A percentile compares a stretch with the other conserved stretches of the same genome.
Conservation (phyloP, 805 yeast species). For the Starmerella davenportii region DNA sequence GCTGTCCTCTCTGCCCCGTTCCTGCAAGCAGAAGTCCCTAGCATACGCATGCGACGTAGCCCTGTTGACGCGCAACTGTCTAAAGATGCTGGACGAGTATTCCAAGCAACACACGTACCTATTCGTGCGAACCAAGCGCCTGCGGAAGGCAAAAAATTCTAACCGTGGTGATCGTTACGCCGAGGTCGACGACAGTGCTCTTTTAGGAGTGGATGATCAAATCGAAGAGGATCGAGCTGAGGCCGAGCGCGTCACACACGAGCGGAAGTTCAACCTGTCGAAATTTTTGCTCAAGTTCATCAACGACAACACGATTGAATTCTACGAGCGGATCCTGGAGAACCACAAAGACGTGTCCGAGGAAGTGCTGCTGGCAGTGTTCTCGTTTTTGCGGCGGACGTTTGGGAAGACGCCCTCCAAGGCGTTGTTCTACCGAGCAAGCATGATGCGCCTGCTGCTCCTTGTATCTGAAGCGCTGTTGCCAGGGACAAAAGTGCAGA, state of each 20-base stretch:
- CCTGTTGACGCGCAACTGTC: conserved; percentile 43
- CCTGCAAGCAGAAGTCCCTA: conserved; percentile 46
- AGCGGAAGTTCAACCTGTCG: conserved; percentile 32
- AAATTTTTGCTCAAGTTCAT: conserved; percentile 30
- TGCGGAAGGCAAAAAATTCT: conserved; percentile 12
- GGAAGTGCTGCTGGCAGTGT: conserved; percentile 40
- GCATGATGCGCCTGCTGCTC: conserved; percentile 45
- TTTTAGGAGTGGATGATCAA: conserved; percentile 12
- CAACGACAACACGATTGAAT: conserved; percentile 42
- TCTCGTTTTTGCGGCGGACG: conserved; percentile 54
- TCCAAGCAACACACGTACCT: conserved; percentile 38
- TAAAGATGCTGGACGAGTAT: conserved; percentile 51
- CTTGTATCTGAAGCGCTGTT: conserved; percentile 24
- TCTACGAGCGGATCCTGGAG: conserved; percentile 44
- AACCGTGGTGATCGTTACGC: conserved; percentile 20
- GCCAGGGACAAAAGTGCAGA: conserved; percentile 30
- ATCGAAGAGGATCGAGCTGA: conserved; percentile 20
- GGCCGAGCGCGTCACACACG: conserved; percentile 23
- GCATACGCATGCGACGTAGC: conserved; percentile 42
- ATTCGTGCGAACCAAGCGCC: conserved; percentile 31
- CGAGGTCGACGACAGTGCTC: conserved; percentile 12
- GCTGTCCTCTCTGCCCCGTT: conserved; percentile 41
- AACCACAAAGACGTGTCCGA: conserved; percentile 45
- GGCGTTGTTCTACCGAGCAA: conserved; percentile 45
- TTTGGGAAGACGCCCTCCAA: conserved; percentile 47